phyloP scores from a whole-genome alignment of 2,329 filamentous ascomycete genomes.

The Acrocalymma vagum region DNA sequence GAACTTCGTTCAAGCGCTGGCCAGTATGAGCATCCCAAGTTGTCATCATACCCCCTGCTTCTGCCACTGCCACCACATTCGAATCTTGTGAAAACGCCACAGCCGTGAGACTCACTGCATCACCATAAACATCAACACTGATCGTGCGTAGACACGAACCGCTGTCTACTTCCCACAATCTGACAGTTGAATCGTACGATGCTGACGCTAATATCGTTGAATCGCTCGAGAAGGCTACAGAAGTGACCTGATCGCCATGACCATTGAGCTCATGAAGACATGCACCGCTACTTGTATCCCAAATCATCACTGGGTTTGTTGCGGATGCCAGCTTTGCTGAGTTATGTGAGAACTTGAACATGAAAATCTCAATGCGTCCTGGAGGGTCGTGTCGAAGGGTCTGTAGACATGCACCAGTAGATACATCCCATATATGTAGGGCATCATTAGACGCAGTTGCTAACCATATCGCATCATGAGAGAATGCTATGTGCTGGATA shows the following conservation, averaged over 20 bases:
- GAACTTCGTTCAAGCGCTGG: not conserved
- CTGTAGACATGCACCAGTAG: too few species aligned
- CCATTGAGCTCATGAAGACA: conserved; percentile 17
- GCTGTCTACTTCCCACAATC: not conserved
- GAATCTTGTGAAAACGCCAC: conserved; percentile 22
- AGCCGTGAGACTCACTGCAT: conserved; percentile 5
- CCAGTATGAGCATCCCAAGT: not conserved
- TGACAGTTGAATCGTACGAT: too few species aligned
- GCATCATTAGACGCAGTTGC: too few species aligned
- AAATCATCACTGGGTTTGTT: too few species aligned
- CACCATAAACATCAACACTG: conserved; percentile 2
- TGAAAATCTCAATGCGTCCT: too few species aligned
- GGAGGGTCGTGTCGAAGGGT: conserved; percentile 5
- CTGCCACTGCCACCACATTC: conserved; percentile 1
- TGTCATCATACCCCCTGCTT: not conserved
- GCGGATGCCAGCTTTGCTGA: too few species aligned
- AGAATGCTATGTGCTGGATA: too few species aligned
- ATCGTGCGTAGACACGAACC: conserved; percentile 21
- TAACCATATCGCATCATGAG: too few species aligned
- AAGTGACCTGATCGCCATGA: conserved; percentile 17
- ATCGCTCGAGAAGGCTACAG: conserved; percentile 27
- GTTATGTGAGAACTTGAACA: too few species aligned
- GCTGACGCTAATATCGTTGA: conserved; percentile 22
- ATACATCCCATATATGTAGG: too few species aligned
- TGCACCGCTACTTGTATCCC: conserved; percentile 14